Evolutionary conservation across 306 rosid genomes (phyloP), one percentile per base, ranked within the genome.

Genomic region (Prosopis cineraria): DNA sequence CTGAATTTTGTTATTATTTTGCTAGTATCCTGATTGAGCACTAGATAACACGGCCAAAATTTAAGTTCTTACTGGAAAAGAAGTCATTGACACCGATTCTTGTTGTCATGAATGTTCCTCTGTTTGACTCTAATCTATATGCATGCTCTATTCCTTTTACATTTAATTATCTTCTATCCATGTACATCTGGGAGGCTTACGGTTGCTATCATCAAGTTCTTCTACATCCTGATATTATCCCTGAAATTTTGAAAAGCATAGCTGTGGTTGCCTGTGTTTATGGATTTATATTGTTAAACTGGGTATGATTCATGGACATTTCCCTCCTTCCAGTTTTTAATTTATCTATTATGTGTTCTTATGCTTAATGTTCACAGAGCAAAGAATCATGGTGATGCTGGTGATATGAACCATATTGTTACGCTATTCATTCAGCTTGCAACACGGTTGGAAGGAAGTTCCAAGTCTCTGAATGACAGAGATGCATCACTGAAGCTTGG

Each of bases 391-490:
- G 88, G 94, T 82, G 99, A 91, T 85, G 85, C 82, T 75, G 85
- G 91, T 75, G 88, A 89, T 65, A 89, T 90, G 91, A 93, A 93
- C 82, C 89, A 73, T 83, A 80, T 86, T 41, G 80, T 91, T 74
- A 86, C 96, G 0, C 79, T 88, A 63, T 93, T 96, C 83, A 89
- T 88, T 81, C 90, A 89, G 83, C 97, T 96, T 75, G 98, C 88
- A 69, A 76, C 94, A 2, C 84, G 76, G 77, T 86, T 96, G 89
- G 98, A 90, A 73, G 87, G 79, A 41, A 85, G 84, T 66, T 89
- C 90, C 16, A 96, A 88, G 86, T 82, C 86, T 69, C 77, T 84
- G 72, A 73, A 79, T 33, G 93, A 86, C 68, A 92, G 85, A 80
- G 94, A 89, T 72, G 96, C 41, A 43, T 60, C 81, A 64, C 75